Conservation (phyloP, 495 filamentous ascomycete genomes). For the Aspergillus heteromorphus region DNA sequence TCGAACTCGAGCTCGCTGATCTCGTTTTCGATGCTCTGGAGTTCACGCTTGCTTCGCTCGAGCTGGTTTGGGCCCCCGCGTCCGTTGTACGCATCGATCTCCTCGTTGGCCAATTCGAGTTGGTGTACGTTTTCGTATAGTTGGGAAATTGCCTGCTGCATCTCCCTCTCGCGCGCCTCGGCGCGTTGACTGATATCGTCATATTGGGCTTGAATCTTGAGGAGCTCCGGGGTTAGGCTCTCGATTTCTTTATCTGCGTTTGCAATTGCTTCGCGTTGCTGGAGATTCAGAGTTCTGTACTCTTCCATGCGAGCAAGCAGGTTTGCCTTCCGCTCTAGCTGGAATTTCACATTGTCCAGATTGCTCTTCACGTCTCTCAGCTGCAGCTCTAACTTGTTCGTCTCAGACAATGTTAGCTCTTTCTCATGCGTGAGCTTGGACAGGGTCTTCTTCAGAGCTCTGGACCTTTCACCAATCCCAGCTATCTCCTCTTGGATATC, state of each 20-base stretch:
- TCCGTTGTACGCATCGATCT: constrained; percentile 76
- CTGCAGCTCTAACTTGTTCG: constrained; percentile 66
- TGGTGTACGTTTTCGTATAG: constrained; percentile 69
- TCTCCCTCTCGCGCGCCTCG: constrained; percentile 63
- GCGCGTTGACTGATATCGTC: constrained; percentile 71
- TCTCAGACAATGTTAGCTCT: constrained; percentile 61
- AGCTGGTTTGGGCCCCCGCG: constrained; percentile 70
- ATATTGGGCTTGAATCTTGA: constrained; percentile 64
- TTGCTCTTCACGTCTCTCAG: constrained; percentile 62
- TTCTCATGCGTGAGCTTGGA: constrained; percentile 60
- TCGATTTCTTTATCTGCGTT: constrained; percentile 65
- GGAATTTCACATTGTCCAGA: constrained; percentile 60
- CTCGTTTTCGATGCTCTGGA: constrained; percentile 59
- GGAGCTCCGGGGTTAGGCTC: constrained; percentile 62
- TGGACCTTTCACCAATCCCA: constrained; percentile 59
- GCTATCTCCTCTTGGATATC: constrained; percentile 77
- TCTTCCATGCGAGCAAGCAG: constrained; percentile 66
- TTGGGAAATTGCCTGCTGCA: constrained; percentile 65
- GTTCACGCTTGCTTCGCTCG: constrained; percentile 59
- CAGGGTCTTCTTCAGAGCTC: constrained; percentile 55
- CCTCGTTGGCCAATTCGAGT: constrained; percentile 64
- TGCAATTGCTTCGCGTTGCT: constrained; percentile 63
- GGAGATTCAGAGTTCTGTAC: constrained; percentile 57
- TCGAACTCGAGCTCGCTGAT: constrained; percentile 63
- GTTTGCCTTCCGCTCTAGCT: constrained; percentile 71